Evolutionary conservation across 305 asterid species (phyloP), one percentile per base, ranked within the genome.

Genomic region (Fraxinus platypoda): DNA sequence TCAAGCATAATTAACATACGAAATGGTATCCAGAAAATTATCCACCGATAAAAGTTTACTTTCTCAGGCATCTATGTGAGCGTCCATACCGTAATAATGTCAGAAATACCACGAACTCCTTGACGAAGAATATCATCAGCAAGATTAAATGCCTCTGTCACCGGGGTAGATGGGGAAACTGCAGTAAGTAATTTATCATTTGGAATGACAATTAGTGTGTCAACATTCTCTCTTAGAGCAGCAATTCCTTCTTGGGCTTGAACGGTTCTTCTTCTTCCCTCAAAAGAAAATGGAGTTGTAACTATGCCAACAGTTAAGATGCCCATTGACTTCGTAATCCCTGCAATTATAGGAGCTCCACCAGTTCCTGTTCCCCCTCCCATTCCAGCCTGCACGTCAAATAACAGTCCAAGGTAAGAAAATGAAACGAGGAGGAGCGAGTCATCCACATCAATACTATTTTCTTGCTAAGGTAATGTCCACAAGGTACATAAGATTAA

Each of bases 311-410:
- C 98, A 59, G 99, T 96, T 91, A 96, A 91, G 75, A 96, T 96
- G 43, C 99, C 98, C 99, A 96, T 93, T 13, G 98, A 86, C 85
- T 93, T 96, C 68, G 98, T 97, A 76, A 94, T 79, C 74, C 97
- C 98, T 79, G 99, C 99, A 81, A 96, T 94, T 76, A 94, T 85
- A 71, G 99, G 98, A 84, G 99, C 99, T 80, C 87, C 99, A 66
- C 99, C 99, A n/a, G 99, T 96, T 33, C 99, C 99, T 38, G 99
- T 96, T 81, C 98, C 99, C 78, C 99, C 99, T 77, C 99, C 99
- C 99, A 96, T 96, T 86, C 99, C 98, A 83, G 98, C 97, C 98
- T 95, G 95, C 81, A 86, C 82, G 15, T 49, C 59, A 49, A 49
- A 49, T 4, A 38, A 26, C 15, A 46, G 57, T 46, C 72, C 54